These are phyloP conservation scores for Fusarium devonianum DNA, from an alignment of 2,329 filamentous ascomycete species.

Conservation along the genomic window DNA sequence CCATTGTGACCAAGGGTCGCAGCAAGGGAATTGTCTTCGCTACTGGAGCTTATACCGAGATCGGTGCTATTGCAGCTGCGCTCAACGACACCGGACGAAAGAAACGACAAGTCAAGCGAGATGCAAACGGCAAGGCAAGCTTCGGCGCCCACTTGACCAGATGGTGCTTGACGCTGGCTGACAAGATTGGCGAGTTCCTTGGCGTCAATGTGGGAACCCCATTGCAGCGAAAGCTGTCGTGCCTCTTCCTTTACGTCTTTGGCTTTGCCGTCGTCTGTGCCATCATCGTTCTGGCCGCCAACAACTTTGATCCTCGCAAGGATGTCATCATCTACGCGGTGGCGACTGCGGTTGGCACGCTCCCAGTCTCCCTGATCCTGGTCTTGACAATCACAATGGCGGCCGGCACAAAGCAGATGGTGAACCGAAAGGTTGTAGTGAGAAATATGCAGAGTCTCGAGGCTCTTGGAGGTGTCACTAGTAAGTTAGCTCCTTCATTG, in stretches of 20 bases:
- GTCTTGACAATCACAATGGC: slow-evolving; percentile 68
- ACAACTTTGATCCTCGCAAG: slow-evolving; percentile 58
- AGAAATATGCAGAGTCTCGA: slow-evolving; percentile 61
- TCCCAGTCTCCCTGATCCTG: slow-evolving; percentile 56
- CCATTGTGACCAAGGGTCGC: slow-evolving; percentile 67
- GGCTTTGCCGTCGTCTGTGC: slow-evolving; percentile 71
- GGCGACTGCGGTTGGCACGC: slow-evolving; percentile 57
- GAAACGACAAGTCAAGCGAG: slow-evolving; percentile 51
- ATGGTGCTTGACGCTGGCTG: slow-evolving; percentile 52
- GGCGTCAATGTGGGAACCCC: slow-evolving; percentile 75
- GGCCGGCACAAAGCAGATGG: slow-evolving; percentile 61
- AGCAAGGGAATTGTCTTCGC: slow-evolving; percentile 67
- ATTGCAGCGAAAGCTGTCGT: slow-evolving; percentile 71
- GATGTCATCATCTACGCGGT: slow-evolving; percentile 67
- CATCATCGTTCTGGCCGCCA: slow-evolving; percentile 73
- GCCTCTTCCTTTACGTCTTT: slow-evolving; percentile 71
- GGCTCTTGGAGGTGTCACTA: slow-evolving; percentile 64
- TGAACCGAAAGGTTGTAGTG: slow-evolving; percentile 60
- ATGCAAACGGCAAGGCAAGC: slow-evolving; percentile 51
- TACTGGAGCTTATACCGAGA: slow-evolving; percentile 68
- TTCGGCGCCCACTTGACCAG: slow-evolving; percentile 45
- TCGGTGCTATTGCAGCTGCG: slow-evolving; percentile 64
- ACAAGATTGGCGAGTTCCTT: slow-evolving; percentile 68
- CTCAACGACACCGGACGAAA: slow-evolving; percentile 51
- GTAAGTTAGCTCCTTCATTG: slow-evolving; percentile 32